These are phyloP conservation scores for Scutellaria galericulata DNA, from an alignment of 257 asterid species.

Conservation along the genomic window DNA sequence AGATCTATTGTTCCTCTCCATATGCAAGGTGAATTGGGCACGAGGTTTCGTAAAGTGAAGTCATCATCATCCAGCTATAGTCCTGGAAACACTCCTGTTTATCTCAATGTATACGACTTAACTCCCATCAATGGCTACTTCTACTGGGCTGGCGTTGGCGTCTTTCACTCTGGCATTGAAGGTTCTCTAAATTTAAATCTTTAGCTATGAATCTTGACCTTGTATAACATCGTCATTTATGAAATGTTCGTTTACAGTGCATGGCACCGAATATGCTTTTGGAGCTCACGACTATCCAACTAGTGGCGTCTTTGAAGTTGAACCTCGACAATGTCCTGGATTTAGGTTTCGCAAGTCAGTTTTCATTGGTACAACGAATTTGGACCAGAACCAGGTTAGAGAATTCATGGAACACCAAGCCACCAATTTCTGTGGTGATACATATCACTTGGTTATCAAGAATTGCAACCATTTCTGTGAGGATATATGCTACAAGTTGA, in stretches of 20 bases:
- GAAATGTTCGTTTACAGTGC: conserved; percentile 49
- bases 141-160: conserved; percentile 91
- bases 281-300: conserved; percentile 83
- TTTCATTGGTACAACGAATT: conserved; percentile 66
- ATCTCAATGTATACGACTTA: conserved; percentile 84
- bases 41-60: conserved; percentile 57
- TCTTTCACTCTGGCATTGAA: conserved; percentile 91
- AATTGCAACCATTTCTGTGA: conserved; percentile 93
- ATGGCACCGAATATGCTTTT: conserved; percentile 80
- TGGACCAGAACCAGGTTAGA: conserved; percentile 65
- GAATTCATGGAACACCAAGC: conserved; percentile 76
- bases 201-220: background rate
- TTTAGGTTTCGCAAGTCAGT: conserved; percentile 76
- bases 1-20: conserved; percentile 62
- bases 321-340: conserved; percentile 88
- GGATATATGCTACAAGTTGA: conserved; percentile 76
- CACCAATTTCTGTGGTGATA: conserved; percentile 62
- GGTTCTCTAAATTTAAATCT: conserved; percentile 43
- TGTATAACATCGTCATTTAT: background rate
- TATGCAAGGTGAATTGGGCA: conserved; percentile 48
- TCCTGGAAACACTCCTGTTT: conserved; percentile 62
- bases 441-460: conserved; percentile 74
- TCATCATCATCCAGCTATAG: conserved; percentile 43
- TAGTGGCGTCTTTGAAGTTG: conserved; percentile 86
- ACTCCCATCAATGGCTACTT: conserved; percentile 71